Base-by-base conservation (phyloP, 2,329 filamentous ascomycete species). In the Paraconiothyrium brasiliense region DNA sequence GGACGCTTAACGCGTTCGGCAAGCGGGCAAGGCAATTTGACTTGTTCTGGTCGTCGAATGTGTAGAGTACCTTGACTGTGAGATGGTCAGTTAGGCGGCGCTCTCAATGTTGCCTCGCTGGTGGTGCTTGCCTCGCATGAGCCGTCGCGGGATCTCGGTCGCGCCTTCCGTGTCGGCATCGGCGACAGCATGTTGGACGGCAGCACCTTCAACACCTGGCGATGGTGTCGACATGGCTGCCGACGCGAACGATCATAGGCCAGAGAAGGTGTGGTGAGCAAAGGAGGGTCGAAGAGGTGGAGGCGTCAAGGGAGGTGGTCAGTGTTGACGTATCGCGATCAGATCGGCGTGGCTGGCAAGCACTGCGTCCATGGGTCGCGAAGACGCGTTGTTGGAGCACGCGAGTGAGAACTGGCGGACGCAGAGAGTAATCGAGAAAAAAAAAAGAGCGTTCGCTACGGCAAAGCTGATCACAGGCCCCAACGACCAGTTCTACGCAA, bases 21-120 rank as follows among this genome's bases (percentile, higher is more conserved):
- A 92, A 90, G 72, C 94, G 88, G 62, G 94, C 94, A 54, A 99
- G 85, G 79, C 93, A 97, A 76, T 94, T 94, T 66, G 93, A 90
- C 80, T 93, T 93, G 81, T 89, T 90, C 68, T 94, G 90, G 75
- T 90, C 89, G 78, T 98, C 94, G 81, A 98, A 97, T 35, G 93
- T 97, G 81, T 98, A 99, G 63, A 97, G 89, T 54, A 98, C 91
- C 85, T 98, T 98, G 79, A 98, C 94, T 97, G 79, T 67, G 67
- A 44, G 65, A 73, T 67, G 73, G 70, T 73, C 51, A 50, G 49
- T 39, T 39, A 50, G 44, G 43, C 37, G 30, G 16, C 20, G 2
- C 22, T n/a, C 13, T 14, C 9, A 37, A 13, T 39, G 39, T n/a
- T 47, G 37, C 24, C 43, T 35, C 49, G 64, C 44, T 62, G 62